Percentiles rank a stretch among this genome's conserved stretches.
Evolutionary conservation across 352 stramenopile species (phyloP).

Genomic region (Pythium rishiriense): DNA sequence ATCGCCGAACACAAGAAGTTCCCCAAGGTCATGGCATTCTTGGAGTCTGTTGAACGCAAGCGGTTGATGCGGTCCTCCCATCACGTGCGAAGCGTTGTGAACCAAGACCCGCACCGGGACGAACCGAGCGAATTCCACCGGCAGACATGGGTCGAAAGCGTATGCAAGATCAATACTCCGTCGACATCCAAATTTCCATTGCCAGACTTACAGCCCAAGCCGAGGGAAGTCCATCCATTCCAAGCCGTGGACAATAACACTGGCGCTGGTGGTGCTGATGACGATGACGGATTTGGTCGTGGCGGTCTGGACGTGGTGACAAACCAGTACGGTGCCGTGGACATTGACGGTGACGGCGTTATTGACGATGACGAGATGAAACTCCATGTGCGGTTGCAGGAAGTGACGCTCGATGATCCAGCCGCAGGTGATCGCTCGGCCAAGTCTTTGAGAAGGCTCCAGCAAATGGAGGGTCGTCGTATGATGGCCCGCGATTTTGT

Average conservation of each 20-base stretch:
- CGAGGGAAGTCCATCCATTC: conserved; percentile 21
- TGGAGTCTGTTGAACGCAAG: conserved; percentile 62
- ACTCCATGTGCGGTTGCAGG: conserved; percentile 46
- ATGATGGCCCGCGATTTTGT: conserved; percentile 71
- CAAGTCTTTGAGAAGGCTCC: conserved; percentile 26
- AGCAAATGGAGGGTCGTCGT: conserved; percentile 51
- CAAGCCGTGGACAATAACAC: conserved; percentile 23
- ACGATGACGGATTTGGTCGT: background rate
- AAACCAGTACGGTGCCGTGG: conserved; percentile 56
- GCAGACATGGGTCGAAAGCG: conserved; percentile 66
- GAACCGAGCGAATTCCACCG: conserved; percentile 16
- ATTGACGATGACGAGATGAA: conserved; percentile 69
- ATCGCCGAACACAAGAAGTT: conserved; percentile 71
- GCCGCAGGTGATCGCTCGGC: conserved; percentile 4
- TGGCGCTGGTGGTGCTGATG: background rate
- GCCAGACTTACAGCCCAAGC: conserved; percentile 50
- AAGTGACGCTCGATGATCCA: conserved; percentile 29
- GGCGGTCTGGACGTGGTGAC: conserved; percentile 27
- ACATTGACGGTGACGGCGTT: conserved; percentile 61
- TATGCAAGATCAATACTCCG: conserved; percentile 47
- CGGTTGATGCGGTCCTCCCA: conserved; percentile 59
- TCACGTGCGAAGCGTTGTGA: conserved; percentile 36
- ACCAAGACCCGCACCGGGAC: conserved; percentile 16
- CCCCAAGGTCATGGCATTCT: conserved; percentile 56
- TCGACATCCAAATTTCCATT: conserved; percentile 46